Base-by-base conservation (phyloP, 495 filamentous ascomycete genomes). In the Recurvomyces mirabilis region DNA sequence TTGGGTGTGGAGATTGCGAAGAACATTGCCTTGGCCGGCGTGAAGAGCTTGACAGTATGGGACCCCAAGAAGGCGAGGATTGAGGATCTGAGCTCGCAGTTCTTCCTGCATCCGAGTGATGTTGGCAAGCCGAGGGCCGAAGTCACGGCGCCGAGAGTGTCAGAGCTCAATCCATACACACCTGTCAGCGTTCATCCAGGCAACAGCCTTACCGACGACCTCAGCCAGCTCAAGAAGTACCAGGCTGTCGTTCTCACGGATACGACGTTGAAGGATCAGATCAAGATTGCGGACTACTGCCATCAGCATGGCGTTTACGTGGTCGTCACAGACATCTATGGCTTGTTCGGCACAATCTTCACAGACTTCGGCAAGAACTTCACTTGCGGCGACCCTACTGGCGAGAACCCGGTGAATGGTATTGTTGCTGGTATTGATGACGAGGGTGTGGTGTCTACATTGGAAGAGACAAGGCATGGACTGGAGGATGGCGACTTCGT, bases 1-100 rank as follows among this genome's bases (percentile, higher is more conserved):
- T 74, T 99, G 24, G 93, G 93, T 66, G 87, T 94, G 37, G 93
- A 99, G 66, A 94, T 99, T 58, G 89, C 93, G 52, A 99, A 99
- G 72, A 96, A 99, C 54, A 84, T 99, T 60, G 93, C 91, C 24
- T 83, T 99, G 52, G 93, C 93, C 46, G 93, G 93, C 56, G 93
- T 86, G 56, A 86, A 86, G 54, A 84, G 80, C 31, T 72, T 96
- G 33, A 93, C 93, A 7, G 72, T 96, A 34, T 81, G 81, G 65
- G 83, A 93, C 57, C 83, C 87, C 20, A 75, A 79, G n/a, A 82
- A 86, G 29, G 76, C 81, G 40, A 68, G 75, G 45, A 81, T 91
- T 55, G 70, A 86, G 41, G 89, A 94, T 58, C 81, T 96, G 31
- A 94, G 87, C 19, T 82, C 91, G 18, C 91, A 96, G 61, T 99